Evolutionary conservation across 2,329 filamentous ascomycete species (phyloP).

Genomic region (Trichoderma oligosporum): DNA sequence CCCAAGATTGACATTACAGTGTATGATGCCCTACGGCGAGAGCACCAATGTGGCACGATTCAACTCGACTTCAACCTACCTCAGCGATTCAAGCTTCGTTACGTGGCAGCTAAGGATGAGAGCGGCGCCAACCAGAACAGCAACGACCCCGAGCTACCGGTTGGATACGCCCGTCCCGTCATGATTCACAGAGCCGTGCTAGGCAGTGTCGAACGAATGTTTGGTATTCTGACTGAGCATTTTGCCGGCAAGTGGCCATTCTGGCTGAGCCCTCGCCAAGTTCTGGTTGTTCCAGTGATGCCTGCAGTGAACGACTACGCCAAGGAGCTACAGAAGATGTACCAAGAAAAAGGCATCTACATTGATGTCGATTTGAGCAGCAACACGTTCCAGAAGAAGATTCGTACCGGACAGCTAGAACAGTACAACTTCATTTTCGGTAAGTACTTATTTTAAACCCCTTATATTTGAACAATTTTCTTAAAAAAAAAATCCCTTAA

Average conservation of each 20-base stretch:
- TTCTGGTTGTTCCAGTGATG: conserved; percentile 59
- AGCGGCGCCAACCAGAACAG: conserved; percentile 40
- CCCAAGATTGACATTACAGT: conserved; percentile 98
- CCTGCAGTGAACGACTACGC: conserved; percentile 77
- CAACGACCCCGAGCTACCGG: conserved; percentile 50
- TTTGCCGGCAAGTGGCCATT: conserved; percentile 87
- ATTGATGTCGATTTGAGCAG: conserved; percentile 57
- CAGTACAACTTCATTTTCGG: conserved; percentile 83
- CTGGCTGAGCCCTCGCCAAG: conserved; percentile 81
- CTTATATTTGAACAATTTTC: neutral
- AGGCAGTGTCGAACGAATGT: conserved; percentile 63
- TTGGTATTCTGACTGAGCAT: conserved; percentile 77
- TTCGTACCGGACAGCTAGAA: conserved; percentile 72
- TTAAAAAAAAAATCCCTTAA: neutral
- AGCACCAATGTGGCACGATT: conserved; percentile 64
- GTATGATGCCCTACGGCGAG: conserved; percentile 77
- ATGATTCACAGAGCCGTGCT: conserved; percentile 83
- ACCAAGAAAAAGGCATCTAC: conserved; percentile 65
- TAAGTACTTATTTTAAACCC: conserved; percentile 37
- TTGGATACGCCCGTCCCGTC: conserved; percentile 73
- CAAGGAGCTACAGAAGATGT: conserved; percentile 65
- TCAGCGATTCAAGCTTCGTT: conserved; percentile 40
- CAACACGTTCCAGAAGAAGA: conserved; percentile 88
- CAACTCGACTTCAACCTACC: conserved; percentile 86
- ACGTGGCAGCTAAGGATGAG: conserved; percentile 51